Base-by-base conservation (phyloP, 495 filamentous ascomycete genomes). In the Rostrohypoxylon terebratum region DNA sequence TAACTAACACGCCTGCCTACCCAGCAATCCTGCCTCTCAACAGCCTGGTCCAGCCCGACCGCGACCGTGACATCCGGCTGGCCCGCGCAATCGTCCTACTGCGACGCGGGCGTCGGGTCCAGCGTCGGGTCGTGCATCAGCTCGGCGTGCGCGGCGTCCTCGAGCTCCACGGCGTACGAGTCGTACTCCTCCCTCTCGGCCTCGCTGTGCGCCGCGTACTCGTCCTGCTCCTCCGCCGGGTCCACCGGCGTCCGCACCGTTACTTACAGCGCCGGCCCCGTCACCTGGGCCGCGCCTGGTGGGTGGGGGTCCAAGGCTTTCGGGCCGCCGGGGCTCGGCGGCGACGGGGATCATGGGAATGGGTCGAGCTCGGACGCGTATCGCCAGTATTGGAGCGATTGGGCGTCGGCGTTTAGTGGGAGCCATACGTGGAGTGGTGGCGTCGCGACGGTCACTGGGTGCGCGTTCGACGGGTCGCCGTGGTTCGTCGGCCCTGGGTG, bases 401-500 rank as follows among this genome's bases (percentile, higher is more conserved):
- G 76, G 76, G 76, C 76, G 54, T 77, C 76, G 2, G 76, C 76
- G 4, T 75, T 71, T 62, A 38, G 33, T 28, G 66, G 67, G 21
- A 72, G 79, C 48, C 70, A 57, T 50, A 83, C 82, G 60, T 85
- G 81, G 81, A 71, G 79, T 9, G 81, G 81, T 18, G 83, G 83
- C 42, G 77, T 78, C 36, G 83, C 82, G 45, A 85, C 83, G 34
- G 81, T 85, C 3, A 85, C 82, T 2, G 83, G 83, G 1, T 85
- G 83, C 68, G 74, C 82, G 47, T 85, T 81, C 75, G 68, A 74
- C 65, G 83, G 83, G 10, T 81, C 79, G n/a, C 80, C 81, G 0
- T 84, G 83, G 83, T 81, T 80, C 16, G 82, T 83, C 53, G 82
- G 82, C 2, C 83, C 83, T 1, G 80, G 79, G 61, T 83, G 82